Conservation (phyloP, 305 asterid species). For the Fraxinus sp. region DNA sequence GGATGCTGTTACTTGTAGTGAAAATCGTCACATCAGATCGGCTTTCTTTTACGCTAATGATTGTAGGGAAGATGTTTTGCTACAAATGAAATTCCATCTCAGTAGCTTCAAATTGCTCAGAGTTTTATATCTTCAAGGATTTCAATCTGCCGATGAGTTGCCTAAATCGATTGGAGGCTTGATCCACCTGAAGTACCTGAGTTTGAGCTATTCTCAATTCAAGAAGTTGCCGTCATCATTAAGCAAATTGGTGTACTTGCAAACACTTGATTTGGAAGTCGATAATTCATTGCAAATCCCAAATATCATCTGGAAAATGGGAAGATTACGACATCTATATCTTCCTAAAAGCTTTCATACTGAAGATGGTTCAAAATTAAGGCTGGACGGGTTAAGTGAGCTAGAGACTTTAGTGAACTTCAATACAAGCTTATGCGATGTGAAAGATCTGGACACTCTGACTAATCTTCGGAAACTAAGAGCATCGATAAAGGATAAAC, state of each 20-base stretch:
- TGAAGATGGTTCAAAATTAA: slow-evolving; percentile 25
- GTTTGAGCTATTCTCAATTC: slow-evolving; percentile 34
- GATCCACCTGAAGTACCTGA: slow-evolving; percentile 37
- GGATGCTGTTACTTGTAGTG: slow-evolving; percentile 1
- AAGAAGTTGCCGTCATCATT: slow-evolving; percentile 39
- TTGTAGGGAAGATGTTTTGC: slow-evolving; percentile 17
- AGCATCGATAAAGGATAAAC: slow-evolving; percentile 30
- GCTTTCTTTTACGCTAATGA: slow-evolving; percentile 37
- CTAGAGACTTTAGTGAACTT: slow-evolving; percentile 40
- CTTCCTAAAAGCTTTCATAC: slow-evolving; percentile 33
- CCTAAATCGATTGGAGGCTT: slow-evolving; percentile 34
- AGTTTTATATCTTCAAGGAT: slow-evolving; percentile 33
- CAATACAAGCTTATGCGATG: slow-evolving; percentile 35
- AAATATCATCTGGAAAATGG: slow-evolving; percentile 38
- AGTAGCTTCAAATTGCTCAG: slow-evolving; percentile 27
- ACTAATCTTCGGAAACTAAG: slow-evolving; percentile 38
- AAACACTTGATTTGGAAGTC: slow-evolving; percentile 41
- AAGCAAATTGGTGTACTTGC: slow-evolving; percentile 29
- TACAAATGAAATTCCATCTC: slow-evolving; percentile 9
- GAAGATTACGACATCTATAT: slow-evolving; percentile 30
- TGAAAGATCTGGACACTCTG: slow-evolving; percentile 32
- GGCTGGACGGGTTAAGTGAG: slow-evolving; percentile 31
- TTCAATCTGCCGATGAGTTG: slow-evolving; percentile 17
- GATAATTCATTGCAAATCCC: slow-evolving; percentile 31
- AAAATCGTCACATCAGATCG: slow-evolving; percentile 29